A percentile compares a stretch with the other conserved stretches of the same genome.
Evolutionary conservation across 2,329 filamentous ascomycete species (phyloP).

Genomic region (Magnaporthiopsis incrustans): DNA sequence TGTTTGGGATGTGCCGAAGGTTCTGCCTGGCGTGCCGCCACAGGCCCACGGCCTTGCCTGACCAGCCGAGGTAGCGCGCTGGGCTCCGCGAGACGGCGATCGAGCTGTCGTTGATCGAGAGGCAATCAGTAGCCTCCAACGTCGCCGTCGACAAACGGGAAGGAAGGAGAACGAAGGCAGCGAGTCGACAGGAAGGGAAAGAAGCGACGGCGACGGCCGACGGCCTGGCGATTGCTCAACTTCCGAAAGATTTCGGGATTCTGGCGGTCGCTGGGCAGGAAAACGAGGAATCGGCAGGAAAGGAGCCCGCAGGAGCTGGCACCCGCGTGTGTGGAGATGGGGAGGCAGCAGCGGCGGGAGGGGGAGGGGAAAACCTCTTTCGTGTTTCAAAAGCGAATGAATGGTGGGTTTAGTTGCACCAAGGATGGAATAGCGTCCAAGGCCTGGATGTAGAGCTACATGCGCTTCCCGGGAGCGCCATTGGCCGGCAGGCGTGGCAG

Average conservation of each 20-base stretch:
- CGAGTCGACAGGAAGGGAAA: neutral
- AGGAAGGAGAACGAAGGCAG: neutral
- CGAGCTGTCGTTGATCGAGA: neutral
- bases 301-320: neutral
- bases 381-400: neutral
- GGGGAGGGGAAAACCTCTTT: neutral
- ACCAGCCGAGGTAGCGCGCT: neutral
- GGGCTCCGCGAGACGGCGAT: neutral
- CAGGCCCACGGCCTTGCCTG: neutral
- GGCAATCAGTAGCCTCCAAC: neutral
- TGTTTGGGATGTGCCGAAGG: neutral
- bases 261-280: neutral
- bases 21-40: neutral
- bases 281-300: neutral
- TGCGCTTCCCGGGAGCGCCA: neutral
- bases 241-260: neutral
- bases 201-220: neutral
- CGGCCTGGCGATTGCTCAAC: neutral
- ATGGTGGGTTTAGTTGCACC: neutral
- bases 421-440: neutral
- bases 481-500: neutral
- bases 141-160: neutral
- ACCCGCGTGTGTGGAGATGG: neutral
- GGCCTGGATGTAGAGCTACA: neutral
- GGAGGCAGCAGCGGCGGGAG: neutral